Evolutionary conservation across 1,139 yeast genomes (phyloP).

Genomic region (Hansenula sp.): DNA sequence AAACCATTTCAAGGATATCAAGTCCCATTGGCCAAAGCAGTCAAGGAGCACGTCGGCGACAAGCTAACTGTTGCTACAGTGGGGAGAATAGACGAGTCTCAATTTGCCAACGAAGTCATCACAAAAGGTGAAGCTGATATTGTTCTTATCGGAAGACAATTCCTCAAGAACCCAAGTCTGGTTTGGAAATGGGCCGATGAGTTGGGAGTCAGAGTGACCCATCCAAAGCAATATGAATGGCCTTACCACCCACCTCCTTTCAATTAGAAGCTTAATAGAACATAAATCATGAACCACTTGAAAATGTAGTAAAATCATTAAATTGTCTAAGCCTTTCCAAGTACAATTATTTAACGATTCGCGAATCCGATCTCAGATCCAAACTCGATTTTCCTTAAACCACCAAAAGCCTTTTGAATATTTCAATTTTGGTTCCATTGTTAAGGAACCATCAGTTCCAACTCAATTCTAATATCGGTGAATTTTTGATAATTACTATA

Average conservation of each 20-base stretch:
- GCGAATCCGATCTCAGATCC: too few species aligned
- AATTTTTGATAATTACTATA: too few species aligned
- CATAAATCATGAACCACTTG: too few species aligned
- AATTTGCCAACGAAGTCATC: slow-evolving; percentile 34
- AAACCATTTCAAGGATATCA: slow-evolving; percentile 28
- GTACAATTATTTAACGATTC: too few species aligned
- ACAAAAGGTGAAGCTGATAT: slow-evolving; percentile 43
- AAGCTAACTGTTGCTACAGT: slow-evolving; percentile 41
- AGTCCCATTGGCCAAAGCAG: slow-evolving; percentile 35
- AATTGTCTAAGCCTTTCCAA: too few species aligned
- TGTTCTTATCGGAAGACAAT: slow-evolving; percentile 41
- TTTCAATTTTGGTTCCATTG: too few species aligned
- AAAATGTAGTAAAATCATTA: too few species aligned
- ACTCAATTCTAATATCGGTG: too few species aligned
- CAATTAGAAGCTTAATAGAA: not conserved
- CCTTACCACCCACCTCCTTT: not conserved
- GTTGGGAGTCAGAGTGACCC: not conserved
- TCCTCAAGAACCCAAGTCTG: slow-evolving; percentile 42
- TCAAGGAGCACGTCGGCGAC: slow-evolving; percentile 43
- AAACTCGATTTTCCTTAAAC: too few species aligned
- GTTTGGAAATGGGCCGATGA: not conserved
- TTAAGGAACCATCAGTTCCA: too few species aligned
- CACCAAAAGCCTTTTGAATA: not conserved
- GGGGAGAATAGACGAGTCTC: slow-evolving; percentile 37
- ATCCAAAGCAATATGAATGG: not conserved